Evolutionary conservation across 1,284 basidiomycete genomes (phyloP).

Genomic region (Trametes sp.): DNA sequence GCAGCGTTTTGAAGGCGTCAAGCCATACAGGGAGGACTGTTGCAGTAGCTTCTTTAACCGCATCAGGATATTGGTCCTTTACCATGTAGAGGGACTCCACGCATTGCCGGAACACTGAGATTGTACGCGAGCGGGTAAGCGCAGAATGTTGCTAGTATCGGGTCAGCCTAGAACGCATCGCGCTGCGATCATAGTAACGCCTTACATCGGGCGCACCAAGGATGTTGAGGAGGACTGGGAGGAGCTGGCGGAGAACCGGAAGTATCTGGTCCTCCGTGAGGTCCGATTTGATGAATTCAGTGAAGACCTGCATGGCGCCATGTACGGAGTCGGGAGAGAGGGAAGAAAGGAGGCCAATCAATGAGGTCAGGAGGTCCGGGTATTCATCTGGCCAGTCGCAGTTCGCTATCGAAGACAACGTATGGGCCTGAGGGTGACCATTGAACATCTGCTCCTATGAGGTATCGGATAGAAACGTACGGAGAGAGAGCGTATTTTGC

Average conservation of each 20-base stretch:
- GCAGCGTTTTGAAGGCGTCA: constrained; percentile 81
- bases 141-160: constrained; percentile 69
- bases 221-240: constrained; percentile 87
- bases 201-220: constrained; percentile 77
- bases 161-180: background rate
- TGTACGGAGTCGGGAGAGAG: constrained; percentile 80
- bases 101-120: constrained; percentile 92
- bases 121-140: constrained; percentile 82
- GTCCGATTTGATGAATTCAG: constrained; percentile 91
- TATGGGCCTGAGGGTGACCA: constrained; percentile 67
- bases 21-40: constrained; percentile 91
- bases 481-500: constrained; percentile 85
- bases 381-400: constrained; percentile 97
- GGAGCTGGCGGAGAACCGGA: constrained; percentile 83
- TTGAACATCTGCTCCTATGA: background rate
- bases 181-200: background rate
- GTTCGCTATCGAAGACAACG: constrained; percentile 84
- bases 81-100: constrained; percentile 93
- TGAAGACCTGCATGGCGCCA: constrained; percentile 94
- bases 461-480: constrained; percentile 51
- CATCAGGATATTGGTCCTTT: constrained; percentile 88
- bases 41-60: constrained; percentile 84
- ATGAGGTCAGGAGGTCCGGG: constrained; percentile 76
- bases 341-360: constrained; percentile 80
- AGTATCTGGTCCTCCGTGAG: constrained; percentile 92